Percentiles rank a stretch among this genome's conserved stretches.
phyloP scores from a whole-genome alignment of 2,329 filamentous ascomycete genomes.

The Acrodontium crateriforme region DNA sequence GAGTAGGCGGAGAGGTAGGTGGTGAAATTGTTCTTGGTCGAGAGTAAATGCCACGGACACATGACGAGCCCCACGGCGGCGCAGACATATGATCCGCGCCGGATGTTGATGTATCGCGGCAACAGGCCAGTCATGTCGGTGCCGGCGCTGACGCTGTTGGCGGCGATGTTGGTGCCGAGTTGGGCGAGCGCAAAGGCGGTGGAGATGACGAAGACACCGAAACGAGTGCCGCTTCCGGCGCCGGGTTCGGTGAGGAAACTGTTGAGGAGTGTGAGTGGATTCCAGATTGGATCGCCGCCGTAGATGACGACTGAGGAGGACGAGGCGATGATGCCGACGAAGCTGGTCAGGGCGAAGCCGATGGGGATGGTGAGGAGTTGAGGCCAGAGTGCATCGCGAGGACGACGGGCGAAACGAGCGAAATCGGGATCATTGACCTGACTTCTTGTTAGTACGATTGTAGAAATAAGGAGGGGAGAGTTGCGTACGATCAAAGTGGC shows the following conservation, averaged over 20 bases:
- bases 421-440: slow-evolving; percentile 69
- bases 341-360: slow-evolving; percentile 53
- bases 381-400: slow-evolving; percentile 63
- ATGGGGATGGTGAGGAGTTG: slow-evolving; percentile 48
- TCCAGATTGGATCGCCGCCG: slow-evolving; percentile 25
- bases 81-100: slow-evolving; percentile 76
- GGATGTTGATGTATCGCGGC: slow-evolving; percentile 49
- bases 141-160: slow-evolving; percentile 39
- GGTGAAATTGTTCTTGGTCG: slow-evolving; percentile 66
- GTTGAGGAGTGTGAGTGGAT: slow-evolving; percentile 23
- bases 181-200: slow-evolving; percentile 34
- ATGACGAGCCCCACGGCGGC: slow-evolving; percentile 67
- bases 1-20: slow-evolving; percentile 86
- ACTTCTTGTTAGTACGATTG: too few relatives aligned
- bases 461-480: too few relatives aligned
- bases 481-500: slow-evolving; percentile 63
- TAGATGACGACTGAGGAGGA: slow-evolving; percentile 33
- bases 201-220: slow-evolving; percentile 38
- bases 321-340: slow-evolving; percentile 43
- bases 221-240: slow-evolving; percentile 31
- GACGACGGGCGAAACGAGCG: slow-evolving; percentile 65
- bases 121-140: slow-evolving; percentile 41
- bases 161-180: slow-evolving; percentile 44
- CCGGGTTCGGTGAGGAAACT: slow-evolving; percentile 27
- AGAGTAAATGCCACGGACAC: slow-evolving; percentile 74